Evolutionary conservation across 1,284 basidiomycete species (phyloP).

Genomic region (Pseudozyma sp.): DNA sequence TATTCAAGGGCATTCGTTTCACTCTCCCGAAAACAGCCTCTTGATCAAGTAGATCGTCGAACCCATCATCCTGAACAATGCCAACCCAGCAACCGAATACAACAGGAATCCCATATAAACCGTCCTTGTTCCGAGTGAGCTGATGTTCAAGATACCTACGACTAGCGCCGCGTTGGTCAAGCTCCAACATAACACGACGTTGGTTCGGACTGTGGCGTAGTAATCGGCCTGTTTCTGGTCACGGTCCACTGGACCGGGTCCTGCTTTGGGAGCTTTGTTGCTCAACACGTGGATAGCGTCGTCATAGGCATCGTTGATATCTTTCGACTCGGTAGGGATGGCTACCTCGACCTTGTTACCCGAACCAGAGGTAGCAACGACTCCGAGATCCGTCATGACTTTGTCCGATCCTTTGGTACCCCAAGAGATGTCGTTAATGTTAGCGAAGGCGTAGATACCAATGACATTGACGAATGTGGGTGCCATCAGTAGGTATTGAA

Average conservation of each 20-base stretch:
- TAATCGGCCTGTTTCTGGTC: slow-evolving; percentile 64
- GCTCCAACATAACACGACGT: slow-evolving; percentile 85
- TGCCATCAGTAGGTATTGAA: slow-evolving; percentile 66
- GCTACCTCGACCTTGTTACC: slow-evolving; percentile 61
- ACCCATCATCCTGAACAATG: slow-evolving; percentile 58
- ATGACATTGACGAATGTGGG: slow-evolving; percentile 68
- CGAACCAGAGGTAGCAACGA: slow-evolving; percentile 39
- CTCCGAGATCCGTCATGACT: slow-evolving; percentile 62
- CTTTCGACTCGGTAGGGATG: slow-evolving; percentile 64
- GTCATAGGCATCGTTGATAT: slow-evolving; percentile 66
- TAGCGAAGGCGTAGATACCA: slow-evolving; percentile 67
- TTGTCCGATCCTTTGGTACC: slow-evolving; percentile 67
- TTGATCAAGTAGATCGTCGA: slow-evolving; percentile 55
- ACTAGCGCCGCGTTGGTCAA: slow-evolving; percentile 64
- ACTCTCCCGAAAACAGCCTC: slow-evolving; percentile 61
- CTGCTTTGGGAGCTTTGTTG: slow-evolving; percentile 49
- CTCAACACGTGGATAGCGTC: slow-evolving; percentile 66
- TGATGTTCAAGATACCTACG: slow-evolving; percentile 62
- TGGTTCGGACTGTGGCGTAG: slow-evolving; percentile 81
- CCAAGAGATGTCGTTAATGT: slow-evolving; percentile 66
- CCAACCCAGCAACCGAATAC: slow-evolving; percentile 60
- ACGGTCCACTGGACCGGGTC: slow-evolving; percentile 38
- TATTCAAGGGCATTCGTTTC: background rate
- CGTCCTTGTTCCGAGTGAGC: slow-evolving; percentile 36
- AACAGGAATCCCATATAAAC: slow-evolving; percentile 67